These are phyloP conservation scores for Phytophthora quininea DNA, from an alignment of 352 stramenopile genomes.

Conservation along the genomic window DNA sequence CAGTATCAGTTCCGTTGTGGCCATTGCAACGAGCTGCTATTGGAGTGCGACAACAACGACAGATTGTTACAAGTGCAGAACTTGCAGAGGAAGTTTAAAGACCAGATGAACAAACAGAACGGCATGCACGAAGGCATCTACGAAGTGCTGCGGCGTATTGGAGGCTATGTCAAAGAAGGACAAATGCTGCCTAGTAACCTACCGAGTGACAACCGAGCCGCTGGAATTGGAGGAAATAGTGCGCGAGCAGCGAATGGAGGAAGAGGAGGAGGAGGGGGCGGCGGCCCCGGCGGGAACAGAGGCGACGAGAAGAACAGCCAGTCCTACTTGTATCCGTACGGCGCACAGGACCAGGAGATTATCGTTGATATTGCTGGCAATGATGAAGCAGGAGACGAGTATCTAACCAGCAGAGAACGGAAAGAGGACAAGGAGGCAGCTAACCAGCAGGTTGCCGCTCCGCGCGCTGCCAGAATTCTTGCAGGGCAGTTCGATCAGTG, in stretches of 20 bases:
- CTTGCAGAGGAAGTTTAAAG: conserved; percentile 87
- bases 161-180: conserved; percentile 81
- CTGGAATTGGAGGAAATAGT: conserved; percentile 76
- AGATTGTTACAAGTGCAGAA: conserved; percentile 71
- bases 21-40: conserved; percentile 84
- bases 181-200: conserved; percentile 79
- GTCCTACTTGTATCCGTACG: conserved; percentile 86
- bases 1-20: conserved; percentile 87
- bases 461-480: conserved; percentile 82
- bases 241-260: conserved; percentile 43
- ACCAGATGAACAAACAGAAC: conserved; percentile 89
- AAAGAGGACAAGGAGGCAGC: conserved; percentile 73
- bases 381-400: conserved; percentile 79
- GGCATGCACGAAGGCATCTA: conserved; percentile 87
- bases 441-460: conserved; percentile 60
- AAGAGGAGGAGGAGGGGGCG: conserved; percentile 48
- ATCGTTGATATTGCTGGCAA: conserved; percentile 86
- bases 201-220: conserved; percentile 85
- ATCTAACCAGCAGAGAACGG: conserved; percentile 73
- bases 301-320: conserved; percentile 69
- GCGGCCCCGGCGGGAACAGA: conserved; percentile 35
- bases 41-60: conserved; percentile 91
- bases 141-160: conserved; percentile 82
- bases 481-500: conserved; percentile 85
- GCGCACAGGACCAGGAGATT: conserved; percentile 82